Conservation (phyloP, 345 rosid genomes). For the Eucalyptus albens region DNA sequence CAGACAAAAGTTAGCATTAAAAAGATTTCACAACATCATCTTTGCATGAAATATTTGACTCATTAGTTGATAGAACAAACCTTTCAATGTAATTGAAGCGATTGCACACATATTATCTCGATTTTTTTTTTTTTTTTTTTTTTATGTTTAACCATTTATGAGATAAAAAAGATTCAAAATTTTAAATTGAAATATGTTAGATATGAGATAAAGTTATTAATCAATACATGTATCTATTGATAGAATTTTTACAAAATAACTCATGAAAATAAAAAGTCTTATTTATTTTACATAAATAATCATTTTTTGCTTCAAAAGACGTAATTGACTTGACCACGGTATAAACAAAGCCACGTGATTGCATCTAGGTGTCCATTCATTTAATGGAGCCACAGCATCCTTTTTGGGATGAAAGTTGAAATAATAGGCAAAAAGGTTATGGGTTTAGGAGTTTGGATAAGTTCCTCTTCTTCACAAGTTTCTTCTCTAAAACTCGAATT, state of each 20-base stretch:
- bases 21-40: not conserved
- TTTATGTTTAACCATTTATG: rapidly evolving
- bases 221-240: not conserved
- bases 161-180: not conserved
- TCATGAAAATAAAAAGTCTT: not conserved
- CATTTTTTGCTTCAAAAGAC: not conserved
- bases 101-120: not conserved
- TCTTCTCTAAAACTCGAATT: no score
- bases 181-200: not conserved
- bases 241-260: not conserved
- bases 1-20: no score
- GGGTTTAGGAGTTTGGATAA: no score
- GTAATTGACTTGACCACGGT: no score
- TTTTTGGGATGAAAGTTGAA: not conserved
- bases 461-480: no score
- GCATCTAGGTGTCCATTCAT: no score
- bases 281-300: no score
- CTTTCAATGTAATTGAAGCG: rapidly evolving
- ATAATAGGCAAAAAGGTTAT: no score
- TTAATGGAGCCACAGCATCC: no score
- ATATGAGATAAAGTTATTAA: not conserved
- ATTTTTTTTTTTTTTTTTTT: not conserved
- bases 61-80: not conserved
- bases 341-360: not conserved
- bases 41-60: not conserved